Evolutionary conservation across 192 early-diverging fungal genomes (phyloP).

Genomic region (Rhizoclosmatium globosum): DNA sequence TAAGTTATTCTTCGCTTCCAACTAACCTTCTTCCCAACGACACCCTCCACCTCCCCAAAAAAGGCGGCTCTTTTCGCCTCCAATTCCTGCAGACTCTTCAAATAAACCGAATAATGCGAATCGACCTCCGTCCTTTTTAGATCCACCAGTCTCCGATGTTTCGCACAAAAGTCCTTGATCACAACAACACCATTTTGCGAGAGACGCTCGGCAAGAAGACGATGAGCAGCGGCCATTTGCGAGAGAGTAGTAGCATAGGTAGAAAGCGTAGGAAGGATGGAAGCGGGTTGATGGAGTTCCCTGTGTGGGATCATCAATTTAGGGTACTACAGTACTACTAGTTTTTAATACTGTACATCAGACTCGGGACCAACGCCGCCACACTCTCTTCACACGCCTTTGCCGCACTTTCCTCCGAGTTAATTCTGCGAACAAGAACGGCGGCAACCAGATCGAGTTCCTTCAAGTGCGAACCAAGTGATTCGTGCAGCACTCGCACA

Average conservation of each 20-base stretch:
- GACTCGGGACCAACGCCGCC: background rate
- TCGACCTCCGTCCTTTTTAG: conserved; percentile 50
- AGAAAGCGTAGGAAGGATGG: background rate
- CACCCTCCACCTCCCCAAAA: no score
- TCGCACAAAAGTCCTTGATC: conserved; percentile 42
- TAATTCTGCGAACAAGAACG: background rate
- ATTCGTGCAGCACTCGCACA: background rate
- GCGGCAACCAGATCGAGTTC: conserved; percentile 4
- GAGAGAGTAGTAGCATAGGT: background rate
- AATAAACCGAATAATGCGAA: conserved; percentile 26
- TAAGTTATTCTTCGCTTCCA: background rate
- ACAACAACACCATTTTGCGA: conserved; percentile 37
- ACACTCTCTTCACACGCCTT: background rate
- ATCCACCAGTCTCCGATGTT: conserved; percentile 36
- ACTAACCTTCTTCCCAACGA: conserved; percentile 6
- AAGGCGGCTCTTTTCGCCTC: no score
- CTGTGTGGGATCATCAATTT: background rate
- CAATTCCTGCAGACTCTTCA: conserved; percentile 6
- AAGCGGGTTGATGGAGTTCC: conserved; percentile 1
- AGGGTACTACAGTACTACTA: conserved; percentile 3
- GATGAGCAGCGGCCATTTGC: conserved; percentile 41
- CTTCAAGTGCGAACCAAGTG: conserved; percentile 4
- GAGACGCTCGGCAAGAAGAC: conserved; percentile 46
- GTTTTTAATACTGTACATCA: background rate
- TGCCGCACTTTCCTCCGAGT: conserved; percentile 1